phyloP scores from a whole-genome alignment of 176 grass and related monocot species.

The Musa schizocarpa region DNA sequence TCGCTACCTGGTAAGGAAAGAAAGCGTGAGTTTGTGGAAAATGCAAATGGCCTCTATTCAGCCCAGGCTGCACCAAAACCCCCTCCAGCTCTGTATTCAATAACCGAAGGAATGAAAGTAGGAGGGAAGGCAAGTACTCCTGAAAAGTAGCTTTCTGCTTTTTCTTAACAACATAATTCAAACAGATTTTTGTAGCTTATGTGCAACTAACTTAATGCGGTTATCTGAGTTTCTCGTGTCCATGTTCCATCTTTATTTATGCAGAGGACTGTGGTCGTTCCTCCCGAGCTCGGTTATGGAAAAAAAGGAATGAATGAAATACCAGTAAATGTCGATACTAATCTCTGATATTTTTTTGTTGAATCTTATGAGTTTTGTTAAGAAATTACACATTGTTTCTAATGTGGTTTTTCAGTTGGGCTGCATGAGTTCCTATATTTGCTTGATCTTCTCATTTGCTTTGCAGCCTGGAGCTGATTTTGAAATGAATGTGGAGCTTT shows the following conservation, averaged over 20 bases:
- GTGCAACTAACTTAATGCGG: neutral
- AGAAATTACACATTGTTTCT: too few relatives aligned
- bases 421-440: neutral
- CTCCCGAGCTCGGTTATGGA: conserved; percentile 71
- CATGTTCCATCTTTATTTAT: conserved; percentile 5
- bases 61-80: conserved; percentile 82
- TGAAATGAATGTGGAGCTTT: conserved; percentile 79
- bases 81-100: conserved; percentile 54
- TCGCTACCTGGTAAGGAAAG: conserved; percentile 75
- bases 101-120: conserved; percentile 95
- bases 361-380: neutral
- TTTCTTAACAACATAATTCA: too few relatives aligned
- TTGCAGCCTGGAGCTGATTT: conserved; percentile 63
- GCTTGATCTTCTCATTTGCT: conserved; percentile 7
- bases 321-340: conserved; percentile 33
- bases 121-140: conserved; percentile 58
- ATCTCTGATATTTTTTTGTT: neutral
- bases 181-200: too few relatives aligned
- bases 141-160: neutral
- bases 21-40: conserved; percentile 83
- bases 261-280: conserved; percentile 75
- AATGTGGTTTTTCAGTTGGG: neutral
- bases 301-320: conserved; percentile 72
- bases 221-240: neutral
- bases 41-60: conserved; percentile 72